Percentiles rank a stretch among this genome's conserved stretches.
These are phyloP conservation scores for Brettanomyces sp. DNA, from an alignment of 805 yeast genomes.

Conservation along the genomic window DNA sequence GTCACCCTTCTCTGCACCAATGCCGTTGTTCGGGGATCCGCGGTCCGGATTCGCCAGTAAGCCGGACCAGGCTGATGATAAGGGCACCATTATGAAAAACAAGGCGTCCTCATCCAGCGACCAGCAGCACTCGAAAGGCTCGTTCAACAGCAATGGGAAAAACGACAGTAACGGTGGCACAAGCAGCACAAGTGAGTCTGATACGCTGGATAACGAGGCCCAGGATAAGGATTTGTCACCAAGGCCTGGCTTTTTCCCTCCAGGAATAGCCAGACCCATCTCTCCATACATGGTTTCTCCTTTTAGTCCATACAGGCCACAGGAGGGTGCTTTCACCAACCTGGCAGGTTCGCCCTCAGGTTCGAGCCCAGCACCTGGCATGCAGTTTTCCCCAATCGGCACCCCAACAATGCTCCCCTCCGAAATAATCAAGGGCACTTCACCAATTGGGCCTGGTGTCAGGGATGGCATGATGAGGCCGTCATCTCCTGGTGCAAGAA, in stretches of 20 bases:
- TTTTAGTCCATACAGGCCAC: slow-evolving; percentile 32
- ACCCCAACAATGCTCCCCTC: slow-evolving; percentile 9
- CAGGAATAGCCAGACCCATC: slow-evolving; percentile 17
- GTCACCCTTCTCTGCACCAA: slow-evolving; percentile 3
- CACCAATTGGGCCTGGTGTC: not conserved
- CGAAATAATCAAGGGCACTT: slow-evolving; percentile 2
- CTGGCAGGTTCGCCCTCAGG: slow-evolving; percentile 1
- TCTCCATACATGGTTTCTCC: slow-evolving; percentile 41
- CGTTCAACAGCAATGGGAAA: too few relatives aligned
- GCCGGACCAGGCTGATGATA: not conserved
- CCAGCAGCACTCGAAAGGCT: not conserved
- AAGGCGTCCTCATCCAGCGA: not conserved
- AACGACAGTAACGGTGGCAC: not conserved
- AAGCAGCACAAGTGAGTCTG: not conserved
- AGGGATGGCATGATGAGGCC: not conserved
- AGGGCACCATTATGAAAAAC: not conserved
- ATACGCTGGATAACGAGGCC: not conserved
- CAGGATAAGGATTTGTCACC: not conserved
- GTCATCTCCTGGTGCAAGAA: slow-evolving; percentile 1
- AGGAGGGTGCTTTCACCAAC: slow-evolving; percentile 11
- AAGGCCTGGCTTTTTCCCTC: slow-evolving; percentile 11
- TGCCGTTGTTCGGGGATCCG: slow-evolving; percentile 4
- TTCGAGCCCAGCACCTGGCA: slow-evolving; percentile 6
- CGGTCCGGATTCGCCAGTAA: not conserved
- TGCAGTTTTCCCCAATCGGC: slow-evolving; percentile 6